phyloP scores from a whole-genome alignment of 2,329 filamentous ascomycete genomes.

The Penicillium sp. region DNA sequence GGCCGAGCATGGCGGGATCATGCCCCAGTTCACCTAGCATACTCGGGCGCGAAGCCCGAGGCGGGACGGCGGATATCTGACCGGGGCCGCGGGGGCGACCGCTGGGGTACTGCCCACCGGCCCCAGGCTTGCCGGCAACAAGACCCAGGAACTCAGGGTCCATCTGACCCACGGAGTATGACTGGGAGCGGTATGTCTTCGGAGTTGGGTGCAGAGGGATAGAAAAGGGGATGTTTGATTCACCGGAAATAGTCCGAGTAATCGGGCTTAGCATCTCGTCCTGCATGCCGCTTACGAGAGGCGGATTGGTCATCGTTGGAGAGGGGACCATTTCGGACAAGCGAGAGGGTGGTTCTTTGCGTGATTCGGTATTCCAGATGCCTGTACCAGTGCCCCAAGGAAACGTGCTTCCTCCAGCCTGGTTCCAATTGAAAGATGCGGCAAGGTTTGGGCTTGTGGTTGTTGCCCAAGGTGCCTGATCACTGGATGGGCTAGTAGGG shows the following conservation, averaged over 20 bases:
- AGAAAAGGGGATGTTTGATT: constrained; percentile 72
- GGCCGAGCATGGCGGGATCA: constrained; percentile 48
- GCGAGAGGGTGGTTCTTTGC: constrained; percentile 74
- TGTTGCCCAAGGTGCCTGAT: constrained; percentile 53
- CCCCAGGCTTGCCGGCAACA: constrained; percentile 34
- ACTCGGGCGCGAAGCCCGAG: constrained; percentile 69
- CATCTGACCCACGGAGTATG: constrained; percentile 90
- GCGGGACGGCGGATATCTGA: constrained; percentile 71
- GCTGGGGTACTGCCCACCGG: constrained; percentile 26
- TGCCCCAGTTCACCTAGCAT: constrained; percentile 49
- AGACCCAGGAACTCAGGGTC: constrained; percentile 62
- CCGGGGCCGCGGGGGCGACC: constrained; percentile 40
- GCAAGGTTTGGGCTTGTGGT: constrained; percentile 40
- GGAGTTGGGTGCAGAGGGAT: constrained; percentile 87
- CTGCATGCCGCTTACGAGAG: constrained; percentile 52
- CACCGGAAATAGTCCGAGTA: constrained; percentile 46
- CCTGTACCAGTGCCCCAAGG: constrained; percentile 74
- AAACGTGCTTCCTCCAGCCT: constrained; percentile 54
- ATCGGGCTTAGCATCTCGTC: constrained; percentile 55
- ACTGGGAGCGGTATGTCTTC: constrained; percentile 93
- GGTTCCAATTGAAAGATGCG: constrained; percentile 46
- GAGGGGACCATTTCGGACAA: constrained; percentile 74
- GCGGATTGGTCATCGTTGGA: constrained; percentile 63
- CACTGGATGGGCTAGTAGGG: constrained; percentile 74
- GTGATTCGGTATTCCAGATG: constrained; percentile 76